Evolutionary conservation across 371 early-diverging fungal species (phyloP).

Genomic region (Mortierella sp.): DNA sequence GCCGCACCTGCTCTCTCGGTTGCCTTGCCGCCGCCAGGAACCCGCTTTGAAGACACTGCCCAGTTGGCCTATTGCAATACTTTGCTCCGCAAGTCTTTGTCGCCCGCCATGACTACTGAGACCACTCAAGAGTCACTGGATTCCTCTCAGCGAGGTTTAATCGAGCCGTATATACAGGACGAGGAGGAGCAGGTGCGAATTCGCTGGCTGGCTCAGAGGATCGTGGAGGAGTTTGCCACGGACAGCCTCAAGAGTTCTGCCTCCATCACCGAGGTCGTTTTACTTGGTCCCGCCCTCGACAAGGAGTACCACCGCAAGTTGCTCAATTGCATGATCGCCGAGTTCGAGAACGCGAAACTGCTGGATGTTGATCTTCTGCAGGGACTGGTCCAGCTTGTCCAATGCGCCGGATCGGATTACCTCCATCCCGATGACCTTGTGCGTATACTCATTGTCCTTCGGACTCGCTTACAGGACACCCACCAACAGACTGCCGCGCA

Average conservation of each 20-base stretch:
- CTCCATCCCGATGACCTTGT: slow-evolving; percentile 2
- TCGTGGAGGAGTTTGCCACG: background rate
- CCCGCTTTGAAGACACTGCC: background rate
- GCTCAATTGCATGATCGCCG: background rate
- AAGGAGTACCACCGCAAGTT: background rate
- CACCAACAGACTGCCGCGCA: background rate
- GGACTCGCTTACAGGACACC: background rate
- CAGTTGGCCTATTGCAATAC: background rate
- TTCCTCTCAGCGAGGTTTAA: background rate
- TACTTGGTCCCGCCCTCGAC: background rate
- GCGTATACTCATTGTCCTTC: background rate
- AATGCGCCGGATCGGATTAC: background rate
- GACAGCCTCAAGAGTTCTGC: background rate
- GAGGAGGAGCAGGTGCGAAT: background rate
- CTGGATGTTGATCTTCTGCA: background rate
- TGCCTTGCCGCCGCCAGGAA: background rate
- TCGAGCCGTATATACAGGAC: too few relatives aligned
- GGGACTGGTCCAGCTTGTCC: background rate
- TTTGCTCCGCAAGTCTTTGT: background rate
- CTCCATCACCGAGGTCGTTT: background rate
- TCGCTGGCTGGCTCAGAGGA: background rate
- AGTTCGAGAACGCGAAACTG: background rate
- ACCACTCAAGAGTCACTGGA: background rate
- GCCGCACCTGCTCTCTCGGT: background rate
- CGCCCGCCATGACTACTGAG: background rate